Evolutionary conservation across 1,284 basidiomycete species (phyloP).

Genomic region (Clitocybe nebularis): DNA sequence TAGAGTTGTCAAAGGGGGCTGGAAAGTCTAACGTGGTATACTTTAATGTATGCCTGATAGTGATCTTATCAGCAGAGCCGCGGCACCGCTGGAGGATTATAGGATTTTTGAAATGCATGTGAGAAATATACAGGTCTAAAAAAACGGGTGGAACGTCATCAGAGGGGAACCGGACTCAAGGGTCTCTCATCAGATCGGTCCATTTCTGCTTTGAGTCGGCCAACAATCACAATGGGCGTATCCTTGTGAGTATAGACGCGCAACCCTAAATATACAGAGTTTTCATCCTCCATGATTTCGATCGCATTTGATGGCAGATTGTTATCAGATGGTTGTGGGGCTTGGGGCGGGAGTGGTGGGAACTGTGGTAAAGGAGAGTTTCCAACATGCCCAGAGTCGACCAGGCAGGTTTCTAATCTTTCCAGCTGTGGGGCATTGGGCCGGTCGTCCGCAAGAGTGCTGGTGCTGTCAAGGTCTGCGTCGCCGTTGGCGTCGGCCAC

Average conservation of each 20-base stretch:
- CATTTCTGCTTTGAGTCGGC: slow-evolving; percentile 30
- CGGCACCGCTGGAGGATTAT: too few relatives aligned
- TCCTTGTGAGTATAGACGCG: slow-evolving; percentile 41
- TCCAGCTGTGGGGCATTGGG: slow-evolving; percentile 10
- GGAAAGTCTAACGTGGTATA: too few relatives aligned
- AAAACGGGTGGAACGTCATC: neutral
- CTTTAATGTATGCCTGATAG: too few relatives aligned
- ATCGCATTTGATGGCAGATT: slow-evolving; percentile 7
- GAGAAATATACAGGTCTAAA: too few relatives aligned
- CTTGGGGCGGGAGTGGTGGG: slow-evolving; percentile 5
- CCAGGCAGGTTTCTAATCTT: slow-evolving; percentile 8
- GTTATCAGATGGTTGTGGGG: slow-evolving; percentile 2
- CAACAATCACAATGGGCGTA: slow-evolving; percentile 32
- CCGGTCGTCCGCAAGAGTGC: slow-evolving; percentile 8
- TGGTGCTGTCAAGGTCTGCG: slow-evolving; percentile 17
- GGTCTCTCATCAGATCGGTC: neutral
- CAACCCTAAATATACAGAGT: slow-evolving; percentile 35
- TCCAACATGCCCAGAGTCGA: slow-evolving; percentile 12
- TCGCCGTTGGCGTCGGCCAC: slow-evolving; percentile 8
- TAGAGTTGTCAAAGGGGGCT: too few relatives aligned
- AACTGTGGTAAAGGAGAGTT: neutral
- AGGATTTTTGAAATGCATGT: too few relatives aligned
- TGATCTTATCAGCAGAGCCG: too few relatives aligned
- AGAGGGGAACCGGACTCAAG: neutral
- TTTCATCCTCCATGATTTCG: slow-evolving; percentile 16